Conservation (phyloP, 768 basidiomycete species). For the Gautieria morchelliformis region DNA sequence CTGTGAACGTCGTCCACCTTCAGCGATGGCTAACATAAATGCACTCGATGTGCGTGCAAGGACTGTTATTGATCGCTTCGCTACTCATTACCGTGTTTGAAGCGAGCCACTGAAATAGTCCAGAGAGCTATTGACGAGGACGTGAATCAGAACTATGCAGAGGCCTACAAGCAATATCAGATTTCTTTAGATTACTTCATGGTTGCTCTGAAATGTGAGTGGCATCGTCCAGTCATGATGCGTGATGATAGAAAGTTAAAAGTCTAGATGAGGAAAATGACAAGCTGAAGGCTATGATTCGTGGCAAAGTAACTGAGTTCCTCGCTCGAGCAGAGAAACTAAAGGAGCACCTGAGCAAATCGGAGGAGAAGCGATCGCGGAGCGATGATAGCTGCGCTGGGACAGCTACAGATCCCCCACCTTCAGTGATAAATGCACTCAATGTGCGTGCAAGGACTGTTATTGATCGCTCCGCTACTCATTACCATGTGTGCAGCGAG, state of each 20-base stretch:
- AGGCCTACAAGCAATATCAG: constrained; percentile 91
- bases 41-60: constrained; percentile 2
- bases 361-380: constrained; percentile 53
- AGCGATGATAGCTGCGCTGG: constrained; percentile 25
- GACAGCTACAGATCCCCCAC: no score
- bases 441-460: not conserved
- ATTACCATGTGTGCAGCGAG: constrained; percentile 36
- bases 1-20: no score
- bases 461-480: not conserved
- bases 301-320: constrained; percentile 84
- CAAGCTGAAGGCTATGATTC: constrained; percentile 78
- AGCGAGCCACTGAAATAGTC: constrained; percentile 85
- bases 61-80: not conserved
- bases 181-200: constrained; percentile 97
- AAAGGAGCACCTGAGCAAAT: constrained; percentile 67
- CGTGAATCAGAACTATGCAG: constrained; percentile 83
- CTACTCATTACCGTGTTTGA: not conserved
- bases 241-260: not conserved
- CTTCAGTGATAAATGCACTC: constrained; percentile 1
- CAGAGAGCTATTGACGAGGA: constrained; percentile 92
- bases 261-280: constrained; percentile 85
- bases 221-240: not conserved
- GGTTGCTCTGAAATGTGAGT: constrained; percentile 87
- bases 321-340: constrained; percentile 84
- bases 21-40: constrained; percentile 6